Conservation (phyloP, 1,284 basidiomycete genomes). For the Trichosporon asahii region DNA sequence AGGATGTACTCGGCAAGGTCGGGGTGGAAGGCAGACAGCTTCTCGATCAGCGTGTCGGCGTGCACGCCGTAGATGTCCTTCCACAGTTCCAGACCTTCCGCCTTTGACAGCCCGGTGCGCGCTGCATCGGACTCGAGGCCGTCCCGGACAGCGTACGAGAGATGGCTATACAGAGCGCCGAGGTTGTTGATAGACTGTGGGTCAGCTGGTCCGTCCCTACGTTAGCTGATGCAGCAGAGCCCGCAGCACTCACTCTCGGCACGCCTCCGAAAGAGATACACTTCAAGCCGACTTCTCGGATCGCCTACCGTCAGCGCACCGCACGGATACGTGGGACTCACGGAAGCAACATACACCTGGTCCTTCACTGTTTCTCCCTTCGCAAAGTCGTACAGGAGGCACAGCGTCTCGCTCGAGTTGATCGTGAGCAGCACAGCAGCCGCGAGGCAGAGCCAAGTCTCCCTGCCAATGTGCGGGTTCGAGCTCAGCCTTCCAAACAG, state of each 20-base stretch:
- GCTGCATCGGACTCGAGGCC: slow-evolving; percentile 9
- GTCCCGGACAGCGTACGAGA: slow-evolving; percentile 69
- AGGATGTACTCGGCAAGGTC: slow-evolving; percentile 80
- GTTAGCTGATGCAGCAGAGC: neutral
- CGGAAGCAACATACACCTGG: slow-evolving; percentile 29
- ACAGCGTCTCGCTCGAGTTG: slow-evolving; percentile 41
- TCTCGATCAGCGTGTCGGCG: slow-evolving; percentile 79
- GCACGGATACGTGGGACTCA: slow-evolving; percentile 7
- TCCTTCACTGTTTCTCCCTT: slow-evolving; percentile 16
- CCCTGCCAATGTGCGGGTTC: slow-evolving; percentile 16
- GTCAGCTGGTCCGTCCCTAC: neutral
- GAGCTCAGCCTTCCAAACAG: slow-evolving; percentile 34
- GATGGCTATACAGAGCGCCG: slow-evolving; percentile 65
- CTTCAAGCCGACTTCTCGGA: slow-evolving; percentile 91
- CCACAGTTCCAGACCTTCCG: slow-evolving; percentile 68
- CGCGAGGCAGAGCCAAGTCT: slow-evolving; percentile 38
- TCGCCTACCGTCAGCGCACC: slow-evolving; percentile 52
- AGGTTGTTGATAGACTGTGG: slow-evolving; percentile 71
- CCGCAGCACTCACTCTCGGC: neutral
- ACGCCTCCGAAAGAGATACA: slow-evolving; percentile 90
- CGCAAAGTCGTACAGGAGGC: slow-evolving; percentile 40
- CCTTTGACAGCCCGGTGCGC: slow-evolving; percentile 55
- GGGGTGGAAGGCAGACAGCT: slow-evolving; percentile 71
- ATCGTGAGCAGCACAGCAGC: slow-evolving; percentile 43
- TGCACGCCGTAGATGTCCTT: slow-evolving; percentile 87